A percentile compares a stretch with the other conserved stretches of the same genome.
Conservation (phyloP, 805 yeast genomes). For the Lachancea cidri region DNA sequence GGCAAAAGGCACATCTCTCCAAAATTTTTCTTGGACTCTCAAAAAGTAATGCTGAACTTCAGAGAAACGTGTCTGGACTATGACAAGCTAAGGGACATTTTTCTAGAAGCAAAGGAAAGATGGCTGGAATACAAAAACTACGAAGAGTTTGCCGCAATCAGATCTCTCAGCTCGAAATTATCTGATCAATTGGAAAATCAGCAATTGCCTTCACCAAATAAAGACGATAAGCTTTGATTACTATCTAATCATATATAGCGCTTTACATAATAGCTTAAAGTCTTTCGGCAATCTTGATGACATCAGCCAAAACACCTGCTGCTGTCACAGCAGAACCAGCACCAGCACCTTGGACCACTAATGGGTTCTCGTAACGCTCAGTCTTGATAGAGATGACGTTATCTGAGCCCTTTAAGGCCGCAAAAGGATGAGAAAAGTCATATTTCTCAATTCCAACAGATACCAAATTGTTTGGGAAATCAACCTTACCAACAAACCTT, state of each 20-base stretch:
- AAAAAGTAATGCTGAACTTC: constrained; percentile 66
- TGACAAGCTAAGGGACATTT: constrained; percentile 44
- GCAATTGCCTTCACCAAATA: too few species aligned
- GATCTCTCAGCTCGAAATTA: too few species aligned
- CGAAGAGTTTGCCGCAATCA: constrained; percentile 15
- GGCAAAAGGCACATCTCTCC: constrained; percentile 30
- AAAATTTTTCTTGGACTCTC: constrained; percentile 53
- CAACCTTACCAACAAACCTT: constrained; percentile 90
- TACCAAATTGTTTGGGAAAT: constrained; percentile 60
- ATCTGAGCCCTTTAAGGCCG: constrained; percentile 92
- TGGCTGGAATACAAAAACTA: constrained; percentile 37
- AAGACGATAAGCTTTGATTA: too few species aligned
- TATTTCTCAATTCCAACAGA: constrained; percentile 88
- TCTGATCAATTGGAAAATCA: too few species aligned
- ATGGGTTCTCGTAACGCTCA: constrained; percentile 87
- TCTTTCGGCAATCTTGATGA: constrained; percentile 87
- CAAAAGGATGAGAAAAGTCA: constrained; percentile 88
- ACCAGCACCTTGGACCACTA: constrained; percentile 97
- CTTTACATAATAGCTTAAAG: too few species aligned
- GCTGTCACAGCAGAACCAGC: constrained; percentile 77
- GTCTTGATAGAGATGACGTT: constrained; percentile 91
- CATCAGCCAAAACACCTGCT: constrained; percentile 92
- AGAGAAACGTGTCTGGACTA: constrained; percentile 54
- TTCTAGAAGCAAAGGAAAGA: constrained; percentile 51
- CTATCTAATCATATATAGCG: too few species aligned